Evolutionary conservation across 2,329 filamentous ascomycete genomes (phyloP).

Genomic region (Penicillium sp.): DNA sequence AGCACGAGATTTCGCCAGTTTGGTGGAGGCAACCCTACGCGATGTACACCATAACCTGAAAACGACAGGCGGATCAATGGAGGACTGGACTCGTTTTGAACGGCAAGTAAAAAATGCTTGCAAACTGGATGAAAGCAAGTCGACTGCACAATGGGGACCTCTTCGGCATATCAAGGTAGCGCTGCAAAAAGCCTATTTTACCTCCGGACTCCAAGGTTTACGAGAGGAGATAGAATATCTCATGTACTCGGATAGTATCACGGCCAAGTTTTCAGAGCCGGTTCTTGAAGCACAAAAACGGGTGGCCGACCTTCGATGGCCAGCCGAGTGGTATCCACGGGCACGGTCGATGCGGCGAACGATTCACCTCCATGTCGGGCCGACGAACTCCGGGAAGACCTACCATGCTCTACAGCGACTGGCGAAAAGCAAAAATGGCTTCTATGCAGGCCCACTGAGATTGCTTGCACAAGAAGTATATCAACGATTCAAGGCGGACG

Average conservation of each 20-base stretch:
- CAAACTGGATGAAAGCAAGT: slow-evolving; percentile 23
- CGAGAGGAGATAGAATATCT: slow-evolving; percentile 60
- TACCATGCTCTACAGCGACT: slow-evolving; percentile 86
- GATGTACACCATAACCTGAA: slow-evolving; percentile 24
- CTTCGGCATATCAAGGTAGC: slow-evolving; percentile 29
- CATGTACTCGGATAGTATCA: slow-evolving; percentile 64
- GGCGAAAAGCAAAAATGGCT: slow-evolving; percentile 68
- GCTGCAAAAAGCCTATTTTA: slow-evolving; percentile 59
- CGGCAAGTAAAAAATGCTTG: slow-evolving; percentile 33
- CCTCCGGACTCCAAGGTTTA: slow-evolving; percentile 51
- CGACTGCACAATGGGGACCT: slow-evolving; percentile 15
- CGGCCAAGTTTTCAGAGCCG: slow-evolving; percentile 54
- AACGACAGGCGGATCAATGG: slow-evolving; percentile 15
- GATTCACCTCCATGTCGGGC: slow-evolving; percentile 89
- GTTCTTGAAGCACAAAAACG: slow-evolving; percentile 58
- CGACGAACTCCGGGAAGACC: slow-evolving; percentile 97
- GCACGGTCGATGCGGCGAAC: slow-evolving; percentile 76
- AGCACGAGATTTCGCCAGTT: slow-evolving; percentile 26
- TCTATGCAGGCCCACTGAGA: slow-evolving; percentile 87
- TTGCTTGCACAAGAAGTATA: slow-evolving; percentile 94
- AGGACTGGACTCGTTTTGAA: slow-evolving; percentile 32
- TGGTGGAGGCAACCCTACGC: slow-evolving; percentile 28
- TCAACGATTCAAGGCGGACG: slow-evolving; percentile 74
- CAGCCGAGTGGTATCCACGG: slow-evolving; percentile 85
- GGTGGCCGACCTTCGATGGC: slow-evolving; percentile 80